phyloP scores from a whole-genome alignment of 306 rosid genomes.

The cucumber (Cucumis sativus) region DNA sequence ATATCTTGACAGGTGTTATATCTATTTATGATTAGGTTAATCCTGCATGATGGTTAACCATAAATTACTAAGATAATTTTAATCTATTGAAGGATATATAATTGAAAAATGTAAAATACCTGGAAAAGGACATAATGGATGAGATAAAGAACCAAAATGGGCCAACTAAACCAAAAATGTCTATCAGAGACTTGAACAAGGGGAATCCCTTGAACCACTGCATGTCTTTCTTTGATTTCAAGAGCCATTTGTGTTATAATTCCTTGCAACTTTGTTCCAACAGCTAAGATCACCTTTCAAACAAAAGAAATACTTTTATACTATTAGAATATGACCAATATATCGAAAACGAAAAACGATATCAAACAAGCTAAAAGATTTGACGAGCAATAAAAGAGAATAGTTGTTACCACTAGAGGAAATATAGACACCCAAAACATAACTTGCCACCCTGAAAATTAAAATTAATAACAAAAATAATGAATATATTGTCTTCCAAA shows the following conservation, averaged over 20 bases:
- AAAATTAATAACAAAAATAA: background rate
- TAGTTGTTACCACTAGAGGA: conserved; percentile 51
- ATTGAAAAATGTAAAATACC: conserved; percentile 20
- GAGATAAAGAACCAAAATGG: conserved; percentile 56
- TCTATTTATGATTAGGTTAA: no score
- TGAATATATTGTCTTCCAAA: no score
- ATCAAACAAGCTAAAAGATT: background rate
- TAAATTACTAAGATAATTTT: no score
- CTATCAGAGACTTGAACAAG: conserved; percentile 90
- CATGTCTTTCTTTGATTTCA: conserved; percentile 79
- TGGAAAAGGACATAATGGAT: conserved; percentile 86
- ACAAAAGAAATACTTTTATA: no score
- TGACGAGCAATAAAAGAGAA: background rate
- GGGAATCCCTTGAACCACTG: conserved; percentile 95
- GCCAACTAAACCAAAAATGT: conserved; percentile 88
- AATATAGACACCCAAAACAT: conserved; percentile 54
- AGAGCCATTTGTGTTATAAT: conserved; percentile 83
- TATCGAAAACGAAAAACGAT: background rate
- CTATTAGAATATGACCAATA: no score
- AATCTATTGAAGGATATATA: no score
- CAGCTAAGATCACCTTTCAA: conserved; percentile 69
- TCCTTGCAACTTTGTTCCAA: conserved; percentile 88
- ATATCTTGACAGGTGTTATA: no score
- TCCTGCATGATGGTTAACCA: no score
- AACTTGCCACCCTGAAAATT: conserved; percentile 63